Conservation (phyloP, 179 eudicot species). For the Patellifolia procumbens region DNA sequence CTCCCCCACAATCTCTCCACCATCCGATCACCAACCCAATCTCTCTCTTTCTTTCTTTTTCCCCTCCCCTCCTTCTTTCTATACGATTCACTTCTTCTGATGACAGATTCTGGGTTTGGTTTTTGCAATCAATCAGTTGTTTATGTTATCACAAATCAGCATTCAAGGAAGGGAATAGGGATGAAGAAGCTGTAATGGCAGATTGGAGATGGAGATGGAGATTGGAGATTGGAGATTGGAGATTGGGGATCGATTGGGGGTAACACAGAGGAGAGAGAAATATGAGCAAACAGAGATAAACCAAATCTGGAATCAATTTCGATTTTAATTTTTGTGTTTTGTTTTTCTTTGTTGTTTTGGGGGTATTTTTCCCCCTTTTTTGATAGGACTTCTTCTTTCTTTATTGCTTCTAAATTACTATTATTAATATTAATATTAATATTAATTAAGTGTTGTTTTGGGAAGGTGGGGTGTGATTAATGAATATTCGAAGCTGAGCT, state of each 20-base stretch:
- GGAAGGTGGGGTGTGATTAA: no score
- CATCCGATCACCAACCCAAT: constrained; percentile 23
- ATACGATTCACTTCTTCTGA: neutral
- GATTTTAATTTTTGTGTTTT: neutral
- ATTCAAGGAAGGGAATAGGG: neutral
- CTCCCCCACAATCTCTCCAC: constrained; percentile 20
- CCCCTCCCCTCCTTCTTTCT: neutral
- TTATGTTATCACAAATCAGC: no score
- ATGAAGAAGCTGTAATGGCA: no score
- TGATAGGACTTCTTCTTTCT: neutral
- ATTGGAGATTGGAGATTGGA: neutral
- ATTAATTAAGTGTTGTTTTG: neutral
- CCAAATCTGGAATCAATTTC: neutral
- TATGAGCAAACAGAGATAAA: neutral
- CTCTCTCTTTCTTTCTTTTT: neutral
- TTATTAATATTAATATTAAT: neutral
- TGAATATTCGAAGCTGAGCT: neutral
- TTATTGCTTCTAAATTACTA: neutral
- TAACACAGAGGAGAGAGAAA: constrained; percentile 10
- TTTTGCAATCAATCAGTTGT: neutral
- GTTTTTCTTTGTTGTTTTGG: neutral
- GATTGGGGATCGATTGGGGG: constrained; percentile 22
- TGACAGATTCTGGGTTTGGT: neutral
- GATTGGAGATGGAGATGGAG: neutral
- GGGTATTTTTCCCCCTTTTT: neutral